These are phyloP conservation scores for Ophiostoma ips DNA, from an alignment of 2,329 filamentous ascomycete species.

Conservation along the genomic window DNA sequence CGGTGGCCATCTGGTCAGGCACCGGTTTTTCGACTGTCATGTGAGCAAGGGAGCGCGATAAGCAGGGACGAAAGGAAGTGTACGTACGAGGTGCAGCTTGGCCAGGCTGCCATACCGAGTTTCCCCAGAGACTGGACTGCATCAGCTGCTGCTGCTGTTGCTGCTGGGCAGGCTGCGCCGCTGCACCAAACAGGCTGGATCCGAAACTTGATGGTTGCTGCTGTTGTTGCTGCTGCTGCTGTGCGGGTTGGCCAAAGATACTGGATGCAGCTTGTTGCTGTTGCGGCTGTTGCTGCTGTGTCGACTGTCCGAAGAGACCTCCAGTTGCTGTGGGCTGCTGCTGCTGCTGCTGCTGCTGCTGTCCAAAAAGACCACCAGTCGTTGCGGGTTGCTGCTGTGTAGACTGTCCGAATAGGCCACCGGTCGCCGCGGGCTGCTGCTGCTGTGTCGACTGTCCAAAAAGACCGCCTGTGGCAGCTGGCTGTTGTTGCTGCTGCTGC, in stretches of 20 bases:
- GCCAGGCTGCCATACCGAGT: constrained; percentile 39
- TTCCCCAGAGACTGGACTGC: constrained; percentile 27
- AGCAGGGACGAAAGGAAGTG: neutral
- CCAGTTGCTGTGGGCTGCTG: neutral
- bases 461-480: constrained; percentile 1
- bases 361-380: constrained; percentile 9
- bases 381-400: constrained; percentile 1
- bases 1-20: constrained; percentile 56
- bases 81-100: constrained; percentile 31
- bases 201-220: neutral
- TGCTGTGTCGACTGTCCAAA: constrained; percentile 7
- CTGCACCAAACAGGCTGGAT: constrained; percentile 5
- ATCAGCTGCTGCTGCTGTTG: constrained; percentile 25
- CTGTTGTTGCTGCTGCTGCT: constrained; percentile 6
- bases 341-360: neutral
- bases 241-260: constrained; percentile 7
- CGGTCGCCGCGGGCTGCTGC: constrained; percentile 16
- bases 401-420: neutral
- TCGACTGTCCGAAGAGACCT: constrained; percentile 7
- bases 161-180: constrained; percentile 14
- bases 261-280: constrained; percentile 5
- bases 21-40: constrained; percentile 53
- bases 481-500: constrained; percentile 1
- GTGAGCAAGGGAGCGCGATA: neutral
- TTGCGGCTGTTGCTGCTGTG: neutral